Evolutionary conservation across 2,329 filamentous ascomycete species (phyloP), one percentile per base, ranked within the genome.

Genomic region (Cladorrhinum sp.): DNA sequence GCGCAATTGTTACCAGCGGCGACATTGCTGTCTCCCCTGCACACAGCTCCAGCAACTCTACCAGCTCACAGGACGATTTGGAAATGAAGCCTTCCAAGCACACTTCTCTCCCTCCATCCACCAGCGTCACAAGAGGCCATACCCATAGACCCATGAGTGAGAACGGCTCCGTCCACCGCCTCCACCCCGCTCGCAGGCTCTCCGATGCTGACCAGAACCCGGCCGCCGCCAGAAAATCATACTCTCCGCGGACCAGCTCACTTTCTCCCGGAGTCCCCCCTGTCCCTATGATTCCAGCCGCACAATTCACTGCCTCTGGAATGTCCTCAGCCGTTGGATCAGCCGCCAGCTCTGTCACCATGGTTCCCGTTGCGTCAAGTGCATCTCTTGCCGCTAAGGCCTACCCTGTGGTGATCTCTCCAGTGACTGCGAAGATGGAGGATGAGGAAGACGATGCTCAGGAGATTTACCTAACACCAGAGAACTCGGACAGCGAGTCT

Each of bases 31-130:
- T 51, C 16, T 73, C 70, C 7, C 70, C 74, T 16, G 68, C 68
- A 18, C 72, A 72, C 55, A 79, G 76, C 66, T 75, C 72, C 16
- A 69, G 69, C 59, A 72, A 70, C 54, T 78, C 75, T 16, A 73
- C 67, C 53, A 75, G 72, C 65, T 77, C 77, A 12, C 70, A 73
- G 55, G 76, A 77, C 45, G 76, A 74, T 36, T 66, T 77, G 41
- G 76, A 78, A 65, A 77, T 78, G 67, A 74, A 69, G 58, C 66
- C 69, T 1, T 57, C 60, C 18, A 67, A 65, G 24, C 67, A 67
- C 54, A 50, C 61, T 45, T 49, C 48, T 10, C 12, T 36, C 23
- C 54, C 54, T 16, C 41, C 60, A 12, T 36, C 63, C 23, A 25
- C 53, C 20, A 65, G 63, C 45, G 58, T 58, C 16, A 32, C 55